These are phyloP conservation scores for Calocera viscosa DNA, from an alignment of 768 basidiomycete species.

Conservation along the genomic window DNA sequence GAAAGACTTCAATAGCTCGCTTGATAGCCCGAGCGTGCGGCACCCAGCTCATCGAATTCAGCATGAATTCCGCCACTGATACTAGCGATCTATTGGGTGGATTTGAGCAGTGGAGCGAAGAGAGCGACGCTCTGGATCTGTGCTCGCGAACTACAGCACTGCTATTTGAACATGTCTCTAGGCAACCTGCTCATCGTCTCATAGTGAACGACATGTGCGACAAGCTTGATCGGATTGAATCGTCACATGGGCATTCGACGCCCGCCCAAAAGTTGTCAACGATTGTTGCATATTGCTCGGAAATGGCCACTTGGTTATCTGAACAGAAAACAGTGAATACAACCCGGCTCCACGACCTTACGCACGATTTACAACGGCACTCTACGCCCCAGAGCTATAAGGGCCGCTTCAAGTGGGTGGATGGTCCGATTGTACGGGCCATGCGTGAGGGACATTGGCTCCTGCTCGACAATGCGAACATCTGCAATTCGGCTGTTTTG, in stretches of 20 bases:
- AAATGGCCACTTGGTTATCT: neutral
- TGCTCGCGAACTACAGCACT: neutral
- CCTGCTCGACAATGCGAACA: constrained; percentile 81
- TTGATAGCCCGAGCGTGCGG: constrained; percentile 61
- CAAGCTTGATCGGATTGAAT: neutral
- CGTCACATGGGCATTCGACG: neutral
- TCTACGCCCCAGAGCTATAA: constrained; percentile 12
- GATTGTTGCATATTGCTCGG: neutral
- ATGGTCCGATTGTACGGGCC: constrained; percentile 79
- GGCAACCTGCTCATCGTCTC: neutral
- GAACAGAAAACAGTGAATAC: neutral
- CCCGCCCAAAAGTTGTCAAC: neutral
- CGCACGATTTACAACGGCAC: neutral
- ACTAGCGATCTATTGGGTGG: constrained; percentile 88
- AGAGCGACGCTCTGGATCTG: neutral
- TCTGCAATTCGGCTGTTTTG: constrained; percentile 88
- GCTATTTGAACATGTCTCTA: neutral
- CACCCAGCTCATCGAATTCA: constrained; percentile 52
- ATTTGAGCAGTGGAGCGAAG: constrained; percentile 45
- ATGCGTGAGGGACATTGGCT: constrained; percentile 84
- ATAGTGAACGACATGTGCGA: constrained; percentile 4
- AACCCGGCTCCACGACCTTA: neutral
- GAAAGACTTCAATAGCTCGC: constrained; percentile 68
- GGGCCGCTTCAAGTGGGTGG: constrained; percentile 83
- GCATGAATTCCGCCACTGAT: constrained; percentile 77